Percentiles rank a stretch among this genome's conserved stretches.
Conservation (phyloP, 495 filamentous ascomycete species). For the Annulohypoxylon moriforme region DNA sequence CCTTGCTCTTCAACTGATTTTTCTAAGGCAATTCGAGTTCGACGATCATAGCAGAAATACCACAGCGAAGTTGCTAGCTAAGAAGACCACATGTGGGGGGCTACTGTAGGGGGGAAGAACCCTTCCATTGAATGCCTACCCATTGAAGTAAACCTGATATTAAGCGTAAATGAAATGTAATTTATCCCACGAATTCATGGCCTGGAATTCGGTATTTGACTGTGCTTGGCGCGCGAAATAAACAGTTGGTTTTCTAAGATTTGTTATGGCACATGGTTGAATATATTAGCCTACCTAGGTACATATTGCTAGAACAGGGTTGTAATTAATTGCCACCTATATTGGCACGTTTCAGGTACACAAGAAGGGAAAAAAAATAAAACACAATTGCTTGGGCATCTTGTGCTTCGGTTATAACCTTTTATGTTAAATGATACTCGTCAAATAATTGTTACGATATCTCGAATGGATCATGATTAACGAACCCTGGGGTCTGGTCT, state of each 20-base stretch:
- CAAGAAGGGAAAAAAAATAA: not conserved
- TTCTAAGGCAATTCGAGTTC: not conserved
- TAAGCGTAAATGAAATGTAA: constrained; percentile 25
- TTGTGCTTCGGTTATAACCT: too few relatives aligned
- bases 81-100: not conserved
- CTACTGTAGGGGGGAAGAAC: too few relatives aligned
- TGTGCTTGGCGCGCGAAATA: not conserved
- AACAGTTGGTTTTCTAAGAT: too few relatives aligned
- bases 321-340: not conserved
- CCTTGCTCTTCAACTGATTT: too few relatives aligned
- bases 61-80: not conserved
- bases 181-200: constrained; percentile 13
- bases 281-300: constrained; percentile 16
- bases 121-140: not conserved
- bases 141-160: not conserved
- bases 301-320: not conserved
- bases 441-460: too few relatives aligned
- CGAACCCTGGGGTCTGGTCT: constrained; percentile 6
- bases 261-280: constrained; percentile 12
- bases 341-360: constrained; percentile 20
- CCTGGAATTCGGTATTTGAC: constrained; percentile 3
- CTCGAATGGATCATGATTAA: not conserved
- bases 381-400: not conserved
- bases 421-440: too few relatives aligned
- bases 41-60: not conserved